These are phyloP conservation scores for Alternaria consortialis DNA, from an alignment of 2,329 filamentous ascomycete species.

Conservation along the genomic window DNA sequence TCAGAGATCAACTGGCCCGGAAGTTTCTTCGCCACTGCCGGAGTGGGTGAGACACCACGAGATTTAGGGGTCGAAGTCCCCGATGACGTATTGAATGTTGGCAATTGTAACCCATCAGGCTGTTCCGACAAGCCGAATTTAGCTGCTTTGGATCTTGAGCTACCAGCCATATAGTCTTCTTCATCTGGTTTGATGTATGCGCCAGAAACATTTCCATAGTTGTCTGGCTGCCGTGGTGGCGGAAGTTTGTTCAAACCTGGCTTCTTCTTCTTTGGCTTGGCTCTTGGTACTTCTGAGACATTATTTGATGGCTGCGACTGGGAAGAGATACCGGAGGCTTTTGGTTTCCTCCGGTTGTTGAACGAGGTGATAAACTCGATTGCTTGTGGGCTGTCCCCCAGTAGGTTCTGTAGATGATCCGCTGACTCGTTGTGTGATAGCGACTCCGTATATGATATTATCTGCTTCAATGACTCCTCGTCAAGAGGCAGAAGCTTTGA, in stretches of 20 bases:
- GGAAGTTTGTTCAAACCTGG: constrained; percentile 49
- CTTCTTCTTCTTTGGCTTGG: constrained; percentile 55
- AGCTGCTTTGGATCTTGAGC: constrained; percentile 49
- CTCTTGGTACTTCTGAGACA: constrained; percentile 43
- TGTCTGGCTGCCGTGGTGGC: constrained; percentile 60
- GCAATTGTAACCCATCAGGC: constrained; percentile 56
- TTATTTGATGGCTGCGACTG: constrained; percentile 30
- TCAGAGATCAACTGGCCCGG: constrained; percentile 86
- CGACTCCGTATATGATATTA: constrained; percentile 81
- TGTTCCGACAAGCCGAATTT: constrained; percentile 61
- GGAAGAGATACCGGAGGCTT: constrained; percentile 30
- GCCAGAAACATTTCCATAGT: constrained; percentile 70
- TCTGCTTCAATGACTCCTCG: constrained; percentile 81
- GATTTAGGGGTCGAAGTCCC: constrained; percentile 47
- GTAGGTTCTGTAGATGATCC: constrained; percentile 84
- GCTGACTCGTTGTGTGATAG: constrained; percentile 80
- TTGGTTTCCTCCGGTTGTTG: constrained; percentile 69
- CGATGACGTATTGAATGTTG: constrained; percentile 37
- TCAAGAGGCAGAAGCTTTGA: constrained; percentile 84
- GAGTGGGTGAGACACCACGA: constrained; percentile 54
- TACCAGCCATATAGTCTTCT: constrained; percentile 73
- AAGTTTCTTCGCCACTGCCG: constrained; percentile 61
- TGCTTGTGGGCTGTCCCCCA: constrained; percentile 83
- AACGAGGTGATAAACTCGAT: constrained; percentile 77
- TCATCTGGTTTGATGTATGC: constrained; percentile 80